Evolutionary conservation across 495 filamentous ascomycete species (phyloP).

Genomic region (Aspergillus kassunensis): DNA sequence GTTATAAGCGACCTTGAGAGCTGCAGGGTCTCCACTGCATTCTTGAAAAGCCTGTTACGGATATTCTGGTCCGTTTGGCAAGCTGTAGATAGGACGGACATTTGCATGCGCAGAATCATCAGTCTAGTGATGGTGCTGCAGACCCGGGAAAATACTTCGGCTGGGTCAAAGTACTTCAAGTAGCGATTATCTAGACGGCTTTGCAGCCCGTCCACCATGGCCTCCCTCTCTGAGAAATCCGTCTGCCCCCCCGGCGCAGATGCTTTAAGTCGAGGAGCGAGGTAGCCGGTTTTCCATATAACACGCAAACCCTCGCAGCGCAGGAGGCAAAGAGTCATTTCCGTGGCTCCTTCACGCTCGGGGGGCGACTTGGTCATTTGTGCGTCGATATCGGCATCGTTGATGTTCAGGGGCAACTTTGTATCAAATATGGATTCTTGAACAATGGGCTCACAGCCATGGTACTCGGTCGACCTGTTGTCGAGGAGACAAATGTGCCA

Average conservation of each 20-base stretch:
- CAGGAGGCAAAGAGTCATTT: conserved; percentile 75
- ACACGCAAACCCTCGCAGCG: conserved; percentile 44
- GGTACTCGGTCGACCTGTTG: conserved; percentile 36
- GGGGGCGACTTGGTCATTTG: conserved; percentile 40
- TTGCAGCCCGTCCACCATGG: conserved; percentile 36
- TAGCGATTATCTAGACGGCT: conserved; percentile 36
- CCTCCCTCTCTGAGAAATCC: conserved; percentile 26
- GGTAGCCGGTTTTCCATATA: conserved; percentile 27
- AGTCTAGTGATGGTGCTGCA: conserved; percentile 19
- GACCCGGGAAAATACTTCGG: conserved; percentile 34
- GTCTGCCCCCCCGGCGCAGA: neutral
- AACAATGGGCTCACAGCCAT: conserved; percentile 30
- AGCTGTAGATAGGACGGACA: conserved; percentile 24
- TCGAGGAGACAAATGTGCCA: conserved; percentile 34
- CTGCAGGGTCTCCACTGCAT: conserved; percentile 49
- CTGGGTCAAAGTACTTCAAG: conserved; percentile 31
- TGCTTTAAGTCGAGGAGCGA: conserved; percentile 12
- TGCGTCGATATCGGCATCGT: conserved; percentile 22
- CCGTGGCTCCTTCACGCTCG: conserved; percentile 57
- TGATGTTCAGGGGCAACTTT: conserved; percentile 25
- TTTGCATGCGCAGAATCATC: conserved; percentile 21
- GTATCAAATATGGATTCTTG: conserved; percentile 22
- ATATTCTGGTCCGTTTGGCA: neutral
- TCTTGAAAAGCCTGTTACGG: conserved; percentile 18
- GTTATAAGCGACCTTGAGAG: conserved; percentile 51